Conservation (phyloP, 176 grass and related monocot species). For the Chloris gayana region DNA sequence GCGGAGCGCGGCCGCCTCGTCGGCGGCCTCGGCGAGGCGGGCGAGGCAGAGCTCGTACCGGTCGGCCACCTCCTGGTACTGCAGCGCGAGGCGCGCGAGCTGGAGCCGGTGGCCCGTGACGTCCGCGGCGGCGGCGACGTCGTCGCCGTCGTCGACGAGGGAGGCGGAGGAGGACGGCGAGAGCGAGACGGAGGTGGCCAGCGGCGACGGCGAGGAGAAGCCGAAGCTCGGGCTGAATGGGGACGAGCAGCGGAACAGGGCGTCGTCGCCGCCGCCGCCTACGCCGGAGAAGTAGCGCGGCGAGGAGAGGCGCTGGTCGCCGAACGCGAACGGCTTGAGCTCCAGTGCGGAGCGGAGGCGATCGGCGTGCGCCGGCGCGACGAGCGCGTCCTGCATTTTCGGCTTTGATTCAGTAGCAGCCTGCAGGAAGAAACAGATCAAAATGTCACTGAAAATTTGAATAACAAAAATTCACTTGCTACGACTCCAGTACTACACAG, state of each 20-base stretch:
- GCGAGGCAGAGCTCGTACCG: slow-evolving; percentile 86
- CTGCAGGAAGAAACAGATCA: slow-evolving; percentile 8
- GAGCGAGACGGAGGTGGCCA: slow-evolving; percentile 66
- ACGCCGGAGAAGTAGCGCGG: slow-evolving; percentile 43
- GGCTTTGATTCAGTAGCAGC: background rate
- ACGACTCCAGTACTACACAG: too few relatives aligned
- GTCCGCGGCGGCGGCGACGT: background rate
- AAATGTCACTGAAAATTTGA: slow-evolving; percentile 14
- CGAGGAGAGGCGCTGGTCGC: slow-evolving; percentile 58
- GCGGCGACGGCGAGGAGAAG: slow-evolving; percentile 49
- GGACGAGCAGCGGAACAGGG: slow-evolving; percentile 65
- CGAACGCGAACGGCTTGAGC: slow-evolving; percentile 53
- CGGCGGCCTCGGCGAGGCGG: slow-evolving; percentile 71
- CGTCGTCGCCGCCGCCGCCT: slow-evolving; percentile 49
- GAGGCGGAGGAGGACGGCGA: slow-evolving; percentile 68
- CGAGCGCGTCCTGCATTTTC: slow-evolving; percentile 70
- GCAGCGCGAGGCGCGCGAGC: slow-evolving; percentile 78
- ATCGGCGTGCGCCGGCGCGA: slow-evolving; percentile 54
- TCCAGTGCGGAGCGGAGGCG: slow-evolving; percentile 58
- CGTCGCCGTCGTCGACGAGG: slow-evolving; percentile 50
- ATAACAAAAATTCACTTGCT: background rate
- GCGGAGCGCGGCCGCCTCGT: slow-evolving; percentile 67
- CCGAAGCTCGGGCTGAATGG: slow-evolving; percentile 58
- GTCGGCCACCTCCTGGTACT: slow-evolving; percentile 82
- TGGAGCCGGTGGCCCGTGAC: slow-evolving; percentile 67